phyloP scores from a whole-genome alignment of 495 filamentous ascomycete genomes.

The Chaetomidium leptoderma region DNA sequence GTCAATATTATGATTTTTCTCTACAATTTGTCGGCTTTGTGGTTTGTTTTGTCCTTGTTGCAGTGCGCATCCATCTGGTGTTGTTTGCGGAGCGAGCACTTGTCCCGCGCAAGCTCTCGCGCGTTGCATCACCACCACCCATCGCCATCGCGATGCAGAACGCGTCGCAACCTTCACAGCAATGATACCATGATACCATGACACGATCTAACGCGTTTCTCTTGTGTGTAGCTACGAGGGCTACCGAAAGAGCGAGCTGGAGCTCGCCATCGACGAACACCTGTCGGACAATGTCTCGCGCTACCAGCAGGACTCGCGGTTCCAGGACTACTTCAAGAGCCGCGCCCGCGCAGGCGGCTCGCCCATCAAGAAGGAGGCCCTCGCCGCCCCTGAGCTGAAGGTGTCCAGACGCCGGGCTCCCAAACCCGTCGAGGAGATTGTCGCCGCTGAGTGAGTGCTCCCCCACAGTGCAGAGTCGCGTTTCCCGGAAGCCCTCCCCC shows the following conservation, averaged over 20 bases:
- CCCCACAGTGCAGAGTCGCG: neutral
- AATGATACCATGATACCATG: neutral
- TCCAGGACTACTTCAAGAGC: conserved; percentile 74
- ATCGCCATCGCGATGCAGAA: neutral
- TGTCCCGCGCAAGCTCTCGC: neutral
- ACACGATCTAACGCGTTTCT: neutral
- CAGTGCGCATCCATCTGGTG: neutral
- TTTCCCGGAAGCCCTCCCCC: neutral
- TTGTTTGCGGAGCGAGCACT: conserved; percentile 2
- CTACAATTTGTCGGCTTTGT: neutral
- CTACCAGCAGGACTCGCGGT: conserved; percentile 57
- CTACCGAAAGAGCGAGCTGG: conserved; percentile 77
- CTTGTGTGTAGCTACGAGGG: conserved; percentile 56
- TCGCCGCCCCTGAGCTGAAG: conserved; percentile 37
- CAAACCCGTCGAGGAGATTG: conserved; percentile 47
- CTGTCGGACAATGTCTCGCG: conserved; percentile 60
- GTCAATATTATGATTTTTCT: neutral
- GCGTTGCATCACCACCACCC: conserved; percentile 9
- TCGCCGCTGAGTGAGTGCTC: conserved; percentile 38
- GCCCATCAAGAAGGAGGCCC: conserved; percentile 67
- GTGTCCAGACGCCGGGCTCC: conserved; percentile 42
- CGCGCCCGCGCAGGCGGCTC: conserved; percentile 53
- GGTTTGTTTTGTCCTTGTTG: neutral
- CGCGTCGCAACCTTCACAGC: conserved; percentile 1
- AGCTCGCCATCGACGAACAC: conserved; percentile 67